Percentiles rank a stretch among this genome's conserved stretches.
phyloP scores from a whole-genome alignment of 192 early-diverging fungal genomes.

The Diversispora eburnea region DNA sequence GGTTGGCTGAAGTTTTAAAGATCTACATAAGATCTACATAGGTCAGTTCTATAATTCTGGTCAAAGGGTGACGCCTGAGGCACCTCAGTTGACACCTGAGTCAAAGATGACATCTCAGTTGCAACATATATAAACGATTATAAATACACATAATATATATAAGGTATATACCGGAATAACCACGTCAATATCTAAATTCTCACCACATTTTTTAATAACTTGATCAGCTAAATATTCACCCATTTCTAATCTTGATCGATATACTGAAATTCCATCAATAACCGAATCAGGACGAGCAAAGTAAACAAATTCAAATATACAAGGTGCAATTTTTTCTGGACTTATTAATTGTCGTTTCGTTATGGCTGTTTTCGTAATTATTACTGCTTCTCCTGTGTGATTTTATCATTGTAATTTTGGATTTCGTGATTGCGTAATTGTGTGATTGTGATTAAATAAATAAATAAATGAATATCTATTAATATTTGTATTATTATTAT shows the following conservation, averaged over 20 bases:
- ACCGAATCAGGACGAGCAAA: conserved; percentile 98
- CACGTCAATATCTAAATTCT: conserved; percentile 89
- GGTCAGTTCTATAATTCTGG: no score
- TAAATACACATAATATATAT: background rate
- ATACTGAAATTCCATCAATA: conserved; percentile 98
- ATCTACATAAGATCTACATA: no score
- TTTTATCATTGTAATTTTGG: no score
- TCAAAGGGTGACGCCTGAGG: no score
- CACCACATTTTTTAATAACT: conserved; percentile 70
- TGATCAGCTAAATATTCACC: conserved; percentile 91
- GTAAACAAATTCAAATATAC: conserved; percentile 99
- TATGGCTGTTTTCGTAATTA: conserved; percentile 79
- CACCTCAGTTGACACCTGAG: no score
- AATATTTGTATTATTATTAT: background rate
- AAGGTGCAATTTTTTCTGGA: conserved; percentile 68
- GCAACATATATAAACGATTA: background rate
- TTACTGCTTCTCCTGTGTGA: conserved; percentile 77
- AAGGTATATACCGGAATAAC: conserved; percentile 83
- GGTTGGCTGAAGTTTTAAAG: no score
- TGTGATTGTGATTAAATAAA: no score
- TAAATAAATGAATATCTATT: background rate
- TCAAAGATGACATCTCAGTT: no score
- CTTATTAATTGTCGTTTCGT: conserved; percentile 60
- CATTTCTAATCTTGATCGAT: conserved; percentile 96
- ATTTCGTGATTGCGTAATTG: no score